Percentiles rank a stretch among this genome's conserved stretches.
phyloP scores from a whole-genome alignment of 73 alveolate species.

The Paramecium octaurelia region DNA sequence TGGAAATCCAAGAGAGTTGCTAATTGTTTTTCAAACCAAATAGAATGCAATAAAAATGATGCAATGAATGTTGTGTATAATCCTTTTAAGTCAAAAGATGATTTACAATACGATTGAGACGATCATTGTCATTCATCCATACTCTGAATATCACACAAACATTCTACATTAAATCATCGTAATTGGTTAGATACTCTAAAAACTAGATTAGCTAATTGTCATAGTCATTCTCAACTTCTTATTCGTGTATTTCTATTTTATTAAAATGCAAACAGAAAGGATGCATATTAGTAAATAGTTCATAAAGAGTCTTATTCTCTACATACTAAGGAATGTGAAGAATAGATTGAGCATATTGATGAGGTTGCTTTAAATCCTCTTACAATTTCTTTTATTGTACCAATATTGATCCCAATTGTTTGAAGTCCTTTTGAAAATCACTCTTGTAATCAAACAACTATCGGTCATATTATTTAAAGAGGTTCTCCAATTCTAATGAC shows the following conservation, averaged over 20 bases:
- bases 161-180: not conserved
- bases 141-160: not conserved
- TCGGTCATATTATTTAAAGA: conserved; percentile 25
- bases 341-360: not conserved
- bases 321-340: not conserved
- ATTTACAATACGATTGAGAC: not conserved
- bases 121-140: conserved; percentile 26
- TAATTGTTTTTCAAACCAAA: not conserved
- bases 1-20: not conserved
- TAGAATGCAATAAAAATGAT: not conserved
- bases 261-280: conserved; percentile 33
- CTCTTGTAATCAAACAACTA: not conserved
- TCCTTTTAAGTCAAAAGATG: not conserved
- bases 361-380: not conserved
- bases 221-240: not conserved
- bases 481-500: conserved; percentile 23
- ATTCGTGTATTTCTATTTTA: not conserved
- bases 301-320: not conserved
- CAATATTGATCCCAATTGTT: not conserved
- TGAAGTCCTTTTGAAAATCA: not conserved
- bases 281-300: conserved; percentile 10
- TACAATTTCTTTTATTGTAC: not conserved
- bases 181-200: not conserved
- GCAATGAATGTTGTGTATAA: not conserved
- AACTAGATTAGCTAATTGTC: not conserved